These are phyloP conservation scores for Thelonectria rubi DNA, from an alignment of 2,329 filamentous ascomycete species.

Conservation along the genomic window DNA sequence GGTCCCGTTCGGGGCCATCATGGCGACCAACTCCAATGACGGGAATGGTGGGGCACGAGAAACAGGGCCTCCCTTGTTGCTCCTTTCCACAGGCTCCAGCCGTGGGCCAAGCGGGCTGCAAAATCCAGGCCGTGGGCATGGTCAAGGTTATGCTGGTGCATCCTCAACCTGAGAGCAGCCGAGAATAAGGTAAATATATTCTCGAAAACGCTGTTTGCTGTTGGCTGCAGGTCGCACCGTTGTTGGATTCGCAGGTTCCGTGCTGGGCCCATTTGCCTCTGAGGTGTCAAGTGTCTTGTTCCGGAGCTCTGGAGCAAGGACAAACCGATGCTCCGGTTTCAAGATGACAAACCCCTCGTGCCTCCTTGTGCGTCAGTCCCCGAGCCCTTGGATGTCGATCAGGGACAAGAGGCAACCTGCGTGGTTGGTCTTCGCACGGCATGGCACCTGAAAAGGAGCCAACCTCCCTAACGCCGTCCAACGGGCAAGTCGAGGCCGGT, in stretches of 20 bases:
- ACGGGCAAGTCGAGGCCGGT: slow-evolving; percentile 8
- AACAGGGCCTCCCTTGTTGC: slow-evolving; percentile 3
- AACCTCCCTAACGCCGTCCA: neutral
- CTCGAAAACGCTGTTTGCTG: neutral
- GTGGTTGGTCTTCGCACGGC: neutral
- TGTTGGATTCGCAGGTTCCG: neutral
- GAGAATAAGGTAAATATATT: neutral
- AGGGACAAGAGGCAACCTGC: slow-evolving; percentile 13
- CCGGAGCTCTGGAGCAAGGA: slow-evolving; percentile 6
- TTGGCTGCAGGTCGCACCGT: neutral
- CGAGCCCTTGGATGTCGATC: slow-evolving; percentile 2
- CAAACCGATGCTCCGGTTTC: slow-evolving; percentile 22
- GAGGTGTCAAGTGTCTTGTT: neutral
- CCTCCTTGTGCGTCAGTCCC: neutral
- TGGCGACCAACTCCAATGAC: slow-evolving; percentile 1
- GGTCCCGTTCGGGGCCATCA: slow-evolving; percentile 6
- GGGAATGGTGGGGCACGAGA: slow-evolving; percentile 17
- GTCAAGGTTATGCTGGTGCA: slow-evolving; percentile 1
- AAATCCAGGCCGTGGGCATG: neutral
- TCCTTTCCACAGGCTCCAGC: slow-evolving; percentile 8
- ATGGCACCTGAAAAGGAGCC: slow-evolving; percentile 6
- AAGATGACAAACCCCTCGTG: slow-evolving; percentile 3
- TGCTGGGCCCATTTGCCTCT: neutral
- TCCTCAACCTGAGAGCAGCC: neutral
- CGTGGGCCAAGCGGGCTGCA: slow-evolving; percentile 3